Conservation (phyloP, 192 early-diverging fungal genomes). For the Backusella circina region DNA sequence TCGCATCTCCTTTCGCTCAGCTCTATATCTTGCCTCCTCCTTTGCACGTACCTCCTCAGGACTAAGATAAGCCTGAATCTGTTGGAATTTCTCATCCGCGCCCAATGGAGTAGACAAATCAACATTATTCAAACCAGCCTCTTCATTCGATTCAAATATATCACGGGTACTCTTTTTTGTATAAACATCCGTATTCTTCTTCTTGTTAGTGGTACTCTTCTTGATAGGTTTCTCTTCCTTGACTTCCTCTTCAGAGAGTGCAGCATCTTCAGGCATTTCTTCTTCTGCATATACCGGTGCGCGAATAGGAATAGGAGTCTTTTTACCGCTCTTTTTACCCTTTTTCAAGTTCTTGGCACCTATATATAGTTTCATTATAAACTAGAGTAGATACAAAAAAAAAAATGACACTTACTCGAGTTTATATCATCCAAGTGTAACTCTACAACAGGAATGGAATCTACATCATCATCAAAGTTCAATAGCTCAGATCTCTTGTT, state of each 20-base stretch:
- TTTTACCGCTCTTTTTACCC: slow-evolving; percentile 33
- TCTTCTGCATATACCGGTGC: slow-evolving; percentile 52
- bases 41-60: slow-evolving; percentile 50
- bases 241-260: slow-evolving; percentile 41
- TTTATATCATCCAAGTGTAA: slow-evolving; percentile 59
- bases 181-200: slow-evolving; percentile 2
- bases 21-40: slow-evolving; percentile 41
- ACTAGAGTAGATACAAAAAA: not conserved
- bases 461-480: slow-evolving; percentile 54
- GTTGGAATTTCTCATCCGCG: slow-evolving; percentile 52
- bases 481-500: slow-evolving; percentile 26
- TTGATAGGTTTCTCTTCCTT: slow-evolving; percentile 1
- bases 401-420: slow-evolving; percentile 1
- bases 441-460: slow-evolving; percentile 79
- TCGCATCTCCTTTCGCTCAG: slow-evolving; percentile 26
- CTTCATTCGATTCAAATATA: slow-evolving; percentile 24
- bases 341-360: slow-evolving; percentile 8
- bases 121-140: slow-evolving; percentile 39
- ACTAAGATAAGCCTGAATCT: slow-evolving; percentile 45
- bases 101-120: slow-evolving; percentile 54
- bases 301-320: slow-evolving; percentile 18
- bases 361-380: no score
- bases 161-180: slow-evolving; percentile 15
- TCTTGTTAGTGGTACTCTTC: slow-evolving; percentile 7
- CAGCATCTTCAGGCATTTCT: slow-evolving; percentile 60